These are phyloP conservation scores for Petasospora fabianii DNA, from an alignment of 1,139 yeast genomes.

Conservation along the genomic window DNA sequence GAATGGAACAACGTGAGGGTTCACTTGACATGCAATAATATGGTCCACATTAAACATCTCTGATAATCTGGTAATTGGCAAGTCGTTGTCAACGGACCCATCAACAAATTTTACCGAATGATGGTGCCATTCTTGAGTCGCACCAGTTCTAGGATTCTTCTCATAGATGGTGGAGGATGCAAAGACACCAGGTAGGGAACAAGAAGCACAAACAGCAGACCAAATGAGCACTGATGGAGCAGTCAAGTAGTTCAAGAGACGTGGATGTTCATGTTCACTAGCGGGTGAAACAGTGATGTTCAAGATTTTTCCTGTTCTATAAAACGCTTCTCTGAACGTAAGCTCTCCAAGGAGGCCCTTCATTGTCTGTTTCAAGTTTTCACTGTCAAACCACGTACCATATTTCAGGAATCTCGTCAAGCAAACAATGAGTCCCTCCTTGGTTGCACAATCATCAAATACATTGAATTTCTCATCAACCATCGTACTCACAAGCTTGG, in stretches of 20 bases:
- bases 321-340: conserved; percentile 91
- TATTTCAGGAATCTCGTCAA: conserved; percentile 41
- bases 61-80: conserved; percentile 83
- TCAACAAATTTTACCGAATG: conserved; percentile 82
- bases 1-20: conserved; percentile 93
- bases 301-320: conserved; percentile 78
- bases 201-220: conserved; percentile 97
- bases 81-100: conserved; percentile 92
- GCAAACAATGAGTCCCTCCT: conserved; percentile 44
- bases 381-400: conserved; percentile 87
- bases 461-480: conserved; percentile 64
- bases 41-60: conserved; percentile 98
- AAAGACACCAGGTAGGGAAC: conserved; percentile 89
- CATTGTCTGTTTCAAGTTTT: conserved; percentile 70
- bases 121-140: conserved; percentile 65
- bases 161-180: conserved; percentile 84
- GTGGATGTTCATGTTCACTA: conserved; percentile 74
- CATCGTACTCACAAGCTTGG: conserved; percentile 49
- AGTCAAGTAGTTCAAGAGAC: conserved; percentile 81
- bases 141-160: conserved; percentile 67
- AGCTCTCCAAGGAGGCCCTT: conserved; percentile 80
- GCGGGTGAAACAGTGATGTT: conserved; percentile 92
- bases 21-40: conserved; percentile 94
- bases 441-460: conserved; percentile 44
- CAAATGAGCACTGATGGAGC: conserved; percentile 93